Evolutionary conservation across 441 rosid genomes (phyloP), one percentile per base, ranked within the genome.

Genomic region (Erodium texanum): DNA sequence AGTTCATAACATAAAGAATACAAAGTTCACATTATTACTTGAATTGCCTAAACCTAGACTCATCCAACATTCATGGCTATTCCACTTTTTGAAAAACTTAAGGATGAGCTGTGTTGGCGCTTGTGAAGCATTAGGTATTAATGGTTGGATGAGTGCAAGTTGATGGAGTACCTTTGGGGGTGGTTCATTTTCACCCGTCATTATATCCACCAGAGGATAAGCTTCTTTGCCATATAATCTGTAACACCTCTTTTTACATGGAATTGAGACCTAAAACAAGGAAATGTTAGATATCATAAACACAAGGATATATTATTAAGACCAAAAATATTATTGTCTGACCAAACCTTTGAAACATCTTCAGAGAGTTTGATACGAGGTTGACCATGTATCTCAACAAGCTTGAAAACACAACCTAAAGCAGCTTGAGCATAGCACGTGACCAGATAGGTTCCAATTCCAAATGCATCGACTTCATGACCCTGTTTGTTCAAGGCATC

Each of bases 401-500:
- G 96, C 83, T 93, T 93, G 81, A 93, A 93, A 71, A 93, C 97
- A 32, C 95, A 91, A 62, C 99, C 99, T 76, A 93, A 71, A 52
- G 98, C 98, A 20, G 98, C 87, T 80, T 93, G 98, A 11, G 96
- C 82, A 72, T 81, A 89, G 80, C 97, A 93, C 62, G 97, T 93
- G 63, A 93, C 98, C 68, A 93, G 84, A 80, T 90, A 66, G 70
- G 97, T 93, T 69, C 97, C 98, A 66, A 90, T 85, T 12, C 98
- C 98, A 78, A 74, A 93, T n/a, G 97, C 82, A 82, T 93, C 91
- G 18, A 93, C 89, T 75, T 93, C 96, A 77, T 91, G 98, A 70
- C 98, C 96, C 98, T 93, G 99, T 76, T 93, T 93, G 79, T 91
- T 91, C 70, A 93, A 74, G 66, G 96, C 99, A 66, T 93, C 99